Evolutionary conservation across 78 protist species (phyloP).

Genomic region (Bigelowiella natans): DNA sequence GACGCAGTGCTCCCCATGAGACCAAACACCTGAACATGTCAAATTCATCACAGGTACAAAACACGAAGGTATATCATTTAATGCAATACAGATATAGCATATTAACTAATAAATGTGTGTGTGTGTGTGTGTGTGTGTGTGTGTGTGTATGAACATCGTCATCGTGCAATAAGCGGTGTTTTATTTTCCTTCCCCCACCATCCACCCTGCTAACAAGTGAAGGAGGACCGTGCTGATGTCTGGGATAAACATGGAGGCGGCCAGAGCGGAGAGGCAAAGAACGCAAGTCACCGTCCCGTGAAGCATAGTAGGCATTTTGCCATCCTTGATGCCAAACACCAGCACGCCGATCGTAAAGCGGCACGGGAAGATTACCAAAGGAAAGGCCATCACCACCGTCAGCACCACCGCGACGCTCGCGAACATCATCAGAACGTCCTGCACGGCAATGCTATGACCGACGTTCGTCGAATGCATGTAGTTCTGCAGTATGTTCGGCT

Average conservation of each 20-base stretch:
- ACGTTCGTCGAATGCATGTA: background rate
- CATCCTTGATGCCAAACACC: background rate
- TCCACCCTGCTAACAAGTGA: too few species aligned
- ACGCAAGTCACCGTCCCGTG: background rate
- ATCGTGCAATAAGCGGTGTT: too few species aligned
- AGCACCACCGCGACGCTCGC: background rate
- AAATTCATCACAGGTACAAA: too few species aligned
- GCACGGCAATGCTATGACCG: background rate
- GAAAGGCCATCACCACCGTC: background rate
- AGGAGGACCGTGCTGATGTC: too few species aligned
- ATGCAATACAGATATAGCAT: too few species aligned
- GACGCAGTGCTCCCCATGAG: background rate
- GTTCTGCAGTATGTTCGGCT: background rate
- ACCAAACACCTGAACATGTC: background rate
- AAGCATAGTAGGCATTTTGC: background rate
- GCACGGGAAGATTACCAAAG: background rate
- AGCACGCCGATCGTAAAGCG: background rate
- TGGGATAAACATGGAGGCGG: too few species aligned
- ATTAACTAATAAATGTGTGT: too few species aligned
- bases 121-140: too few species aligned
- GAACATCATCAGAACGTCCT: background rate
- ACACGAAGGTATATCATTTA: too few species aligned
- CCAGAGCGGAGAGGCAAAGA: background rate
- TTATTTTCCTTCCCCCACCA: too few species aligned
- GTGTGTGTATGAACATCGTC: too few species aligned